A percentile compares a stretch with the other conserved stretches of the same genome.
These are phyloP conservation scores for Pythium aquatile DNA, from an alignment of 352 stramenopile species.

Conservation along the genomic window DNA sequence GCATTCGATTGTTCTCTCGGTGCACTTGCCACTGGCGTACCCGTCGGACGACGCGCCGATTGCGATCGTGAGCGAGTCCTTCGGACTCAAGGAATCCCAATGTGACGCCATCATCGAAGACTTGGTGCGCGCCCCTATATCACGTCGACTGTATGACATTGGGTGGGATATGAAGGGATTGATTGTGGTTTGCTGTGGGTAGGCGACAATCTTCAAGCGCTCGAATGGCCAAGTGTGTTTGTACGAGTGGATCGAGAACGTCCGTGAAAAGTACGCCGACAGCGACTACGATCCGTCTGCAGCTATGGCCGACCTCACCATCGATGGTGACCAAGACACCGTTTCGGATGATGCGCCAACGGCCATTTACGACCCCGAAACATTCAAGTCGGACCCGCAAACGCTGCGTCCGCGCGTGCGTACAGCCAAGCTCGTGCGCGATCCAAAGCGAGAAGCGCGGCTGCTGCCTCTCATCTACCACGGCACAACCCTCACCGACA, in stretches of 20 bases:
- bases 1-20: conserved; percentile 63
- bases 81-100: conserved; percentile 70
- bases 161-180: background rate
- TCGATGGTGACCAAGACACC: conserved; percentile 13
- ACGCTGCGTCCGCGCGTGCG: conserved; percentile 64
- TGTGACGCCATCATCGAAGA: conserved; percentile 61
- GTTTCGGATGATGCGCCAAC: conserved; percentile 12
- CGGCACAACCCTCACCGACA: conserved; percentile 62
- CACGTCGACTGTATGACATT: too few species aligned
- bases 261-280: conserved; percentile 67
- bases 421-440: conserved; percentile 53
- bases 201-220: conserved; percentile 62
- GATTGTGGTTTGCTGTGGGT: conserved; percentile 9
- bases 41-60: conserved; percentile 66
- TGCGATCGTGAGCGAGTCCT: conserved; percentile 80
- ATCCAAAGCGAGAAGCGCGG: conserved; percentile 47
- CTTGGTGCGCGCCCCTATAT: background rate
- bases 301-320: background rate
- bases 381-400: conserved; percentile 54
- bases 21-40: conserved; percentile 74
- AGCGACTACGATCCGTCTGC: conserved; percentile 34
- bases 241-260: conserved; percentile 86
- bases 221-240: conserved; percentile 80
- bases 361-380: conserved; percentile 22
- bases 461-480: conserved; percentile 72